These are phyloP conservation scores for Crinitomyces ghanaensis DNA, from an alignment of 805 yeast species.

Conservation along the genomic window DNA sequence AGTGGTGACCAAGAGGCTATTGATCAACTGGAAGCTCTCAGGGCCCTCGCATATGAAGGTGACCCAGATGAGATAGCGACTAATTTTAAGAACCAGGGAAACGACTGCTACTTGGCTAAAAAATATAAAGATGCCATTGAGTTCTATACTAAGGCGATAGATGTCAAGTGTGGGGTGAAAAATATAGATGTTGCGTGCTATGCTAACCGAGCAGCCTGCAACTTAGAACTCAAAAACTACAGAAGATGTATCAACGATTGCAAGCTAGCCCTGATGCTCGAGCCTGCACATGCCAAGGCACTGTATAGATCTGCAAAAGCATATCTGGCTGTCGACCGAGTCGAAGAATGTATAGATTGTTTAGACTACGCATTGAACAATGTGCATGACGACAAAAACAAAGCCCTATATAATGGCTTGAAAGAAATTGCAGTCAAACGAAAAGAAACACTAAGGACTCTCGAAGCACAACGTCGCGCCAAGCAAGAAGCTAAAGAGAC, in stretches of 20 bases:
- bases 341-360: slow-evolving; percentile 62
- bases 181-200: slow-evolving; percentile 51
- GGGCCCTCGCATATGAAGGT: slow-evolving; percentile 88
- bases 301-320: slow-evolving; percentile 79
- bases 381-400: slow-evolving; percentile 51
- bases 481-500: slow-evolving; percentile 28
- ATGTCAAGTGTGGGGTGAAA: slow-evolving; percentile 46
- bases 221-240: slow-evolving; percentile 72
- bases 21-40: slow-evolving; percentile 70
- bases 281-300: slow-evolving; percentile 71
- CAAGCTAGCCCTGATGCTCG: slow-evolving; percentile 50
- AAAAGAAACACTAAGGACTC: slow-evolving; percentile 21
- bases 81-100: slow-evolving; percentile 88
- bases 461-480: slow-evolving; percentile 17
- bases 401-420: slow-evolving; percentile 41
- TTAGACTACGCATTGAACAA: slow-evolving; percentile 51
- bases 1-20: too few species aligned
- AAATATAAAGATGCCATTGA: slow-evolving; percentile 67
- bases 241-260: slow-evolving; percentile 83
- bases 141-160: slow-evolving; percentile 70
- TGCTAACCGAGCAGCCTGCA: slow-evolving; percentile 84
- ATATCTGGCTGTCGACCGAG: slow-evolving; percentile 50
- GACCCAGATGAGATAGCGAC: slow-evolving; percentile 86
- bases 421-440: slow-evolving; percentile 31
- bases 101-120: slow-evolving; percentile 66